Percentiles rank a stretch among this genome's conserved stretches.
Evolutionary conservation across 176 grass and related monocot species (phyloP).

Genomic region (Musa schizocarpa): DNA sequence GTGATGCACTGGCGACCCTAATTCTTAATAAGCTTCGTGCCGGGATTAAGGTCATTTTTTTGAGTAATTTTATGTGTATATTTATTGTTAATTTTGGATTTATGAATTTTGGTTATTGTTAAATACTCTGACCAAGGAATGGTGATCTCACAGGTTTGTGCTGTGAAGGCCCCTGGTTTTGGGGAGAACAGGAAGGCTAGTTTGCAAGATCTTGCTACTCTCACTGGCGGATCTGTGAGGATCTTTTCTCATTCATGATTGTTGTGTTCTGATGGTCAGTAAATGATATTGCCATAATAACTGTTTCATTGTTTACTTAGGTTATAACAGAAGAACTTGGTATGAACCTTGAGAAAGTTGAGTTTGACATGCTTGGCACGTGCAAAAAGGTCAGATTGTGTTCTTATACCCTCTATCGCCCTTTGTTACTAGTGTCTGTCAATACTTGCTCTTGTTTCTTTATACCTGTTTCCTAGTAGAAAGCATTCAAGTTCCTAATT

Average conservation of each 20-base stretch:
- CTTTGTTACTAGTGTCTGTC: not conserved
- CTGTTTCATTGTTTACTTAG: not conserved
- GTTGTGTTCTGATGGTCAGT: not conserved
- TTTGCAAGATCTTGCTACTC: conserved; percentile 61
- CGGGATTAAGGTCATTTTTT: conserved; percentile 25
- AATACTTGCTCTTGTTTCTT: too few species aligned
- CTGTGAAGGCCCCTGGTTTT: conserved; percentile 69
- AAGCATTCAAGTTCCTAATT: too few species aligned
- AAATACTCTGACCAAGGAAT: not conserved
- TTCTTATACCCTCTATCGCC: not conserved
- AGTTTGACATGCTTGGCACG: conserved; percentile 35
- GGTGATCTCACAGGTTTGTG: conserved; percentile 33
- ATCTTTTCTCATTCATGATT: not conserved
- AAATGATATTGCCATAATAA: not conserved
- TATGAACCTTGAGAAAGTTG: conserved; percentile 51
- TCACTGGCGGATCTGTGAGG: conserved; percentile 53
- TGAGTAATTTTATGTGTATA: not conserved
- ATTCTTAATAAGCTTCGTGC: conserved; percentile 72
- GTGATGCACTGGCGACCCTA: conserved; percentile 72
- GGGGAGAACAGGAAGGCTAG: conserved; percentile 63
- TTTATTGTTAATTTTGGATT: not conserved
- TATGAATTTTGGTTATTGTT: not conserved
- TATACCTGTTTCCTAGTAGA: too few species aligned
- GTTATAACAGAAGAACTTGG: conserved; percentile 55
- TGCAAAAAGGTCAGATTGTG: conserved; percentile 2